These are phyloP conservation scores for Trichophyton rubrum DNA, from an alignment of 2,329 filamentous ascomycete species.

Conservation along the genomic window DNA sequence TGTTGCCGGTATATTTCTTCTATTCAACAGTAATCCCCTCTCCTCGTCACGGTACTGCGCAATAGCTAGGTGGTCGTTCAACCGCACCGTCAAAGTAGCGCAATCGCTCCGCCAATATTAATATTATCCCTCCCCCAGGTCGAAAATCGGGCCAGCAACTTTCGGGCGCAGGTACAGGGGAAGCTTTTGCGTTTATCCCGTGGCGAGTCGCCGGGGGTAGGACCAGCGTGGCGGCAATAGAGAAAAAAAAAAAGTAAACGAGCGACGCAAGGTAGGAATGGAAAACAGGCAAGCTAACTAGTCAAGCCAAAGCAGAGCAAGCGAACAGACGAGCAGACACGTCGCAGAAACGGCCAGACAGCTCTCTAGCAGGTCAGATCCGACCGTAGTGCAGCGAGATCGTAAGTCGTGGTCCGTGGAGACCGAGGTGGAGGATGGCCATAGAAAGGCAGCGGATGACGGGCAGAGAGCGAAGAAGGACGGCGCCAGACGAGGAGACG, in stretches of 20 bases:
- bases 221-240: neutral
- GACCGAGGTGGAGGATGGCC: constrained; percentile 4
- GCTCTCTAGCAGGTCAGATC: neutral
- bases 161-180: neutral
- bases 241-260: neutral
- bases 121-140: neutral
- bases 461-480: neutral
- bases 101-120: neutral
- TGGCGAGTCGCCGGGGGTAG: neutral
- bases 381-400: neutral
- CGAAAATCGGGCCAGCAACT: constrained; percentile 5
- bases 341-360: neutral
- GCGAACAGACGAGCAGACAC: neutral
- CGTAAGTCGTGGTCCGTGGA: neutral
- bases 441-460: neutral
- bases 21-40: neutral
- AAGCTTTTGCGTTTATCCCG: neutral
- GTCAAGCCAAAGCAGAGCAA: neutral
- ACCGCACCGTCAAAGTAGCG: neutral
- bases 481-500: neutral
- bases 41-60: neutral
- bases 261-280: neutral
- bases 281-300: neutral
- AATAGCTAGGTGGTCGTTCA: neutral
- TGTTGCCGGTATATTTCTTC: constrained; percentile 15